Evolutionary conservation across 805 yeast genomes (phyloP), one percentile per base, ranked within the genome.

Genomic region (Saccharomycopsis oosterbeekiorum): DNA sequence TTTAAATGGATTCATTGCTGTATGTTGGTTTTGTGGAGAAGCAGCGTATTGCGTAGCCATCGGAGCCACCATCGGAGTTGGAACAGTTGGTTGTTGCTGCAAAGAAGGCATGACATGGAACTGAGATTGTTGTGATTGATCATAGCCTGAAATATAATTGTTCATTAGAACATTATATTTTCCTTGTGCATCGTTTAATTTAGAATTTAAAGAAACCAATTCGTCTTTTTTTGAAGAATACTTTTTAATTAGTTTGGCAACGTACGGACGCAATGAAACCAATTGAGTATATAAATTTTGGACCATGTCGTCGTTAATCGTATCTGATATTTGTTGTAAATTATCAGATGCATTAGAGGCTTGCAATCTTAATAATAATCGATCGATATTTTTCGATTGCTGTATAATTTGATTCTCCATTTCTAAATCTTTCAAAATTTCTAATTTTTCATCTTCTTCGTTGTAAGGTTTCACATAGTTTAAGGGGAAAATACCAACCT

Each of bases 401-500:
- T 78, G 73, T 54, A 88, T 75, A 56, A 92, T 71, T 63, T 76
- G 69, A 37, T 75, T 71, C 70, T 89, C 91, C 62, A 75, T 73
- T 65, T 75, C 73, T 37, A 69, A 66, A 67, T 85, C 87, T 34
- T 75, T 72, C 8, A 74, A 73, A 4, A 86, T 64, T 65, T 91
- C 92, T 57, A 80, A 79, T 1, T 81, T 78, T 0, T 89, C 77
- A 15, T 47, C 53, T 41, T 86, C 85, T 55, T 84, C 86, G 0
- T 84, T 81, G 4, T 91, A 75, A 1, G 91, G 91, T 0, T 89
- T 81, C 1, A 94, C 98, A 69, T 94, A 93, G 70, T 93, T 93
- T 62, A 89, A 80, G 0, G 99, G 99, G 73, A 93, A 91, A 14
- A 94, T 86, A 19, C 99, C 99, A 58, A 84, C 78, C 60, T 79